These are phyloP conservation scores for Spergularia azorica DNA, from an alignment of 179 eudicot species.

Conservation along the genomic window DNA sequence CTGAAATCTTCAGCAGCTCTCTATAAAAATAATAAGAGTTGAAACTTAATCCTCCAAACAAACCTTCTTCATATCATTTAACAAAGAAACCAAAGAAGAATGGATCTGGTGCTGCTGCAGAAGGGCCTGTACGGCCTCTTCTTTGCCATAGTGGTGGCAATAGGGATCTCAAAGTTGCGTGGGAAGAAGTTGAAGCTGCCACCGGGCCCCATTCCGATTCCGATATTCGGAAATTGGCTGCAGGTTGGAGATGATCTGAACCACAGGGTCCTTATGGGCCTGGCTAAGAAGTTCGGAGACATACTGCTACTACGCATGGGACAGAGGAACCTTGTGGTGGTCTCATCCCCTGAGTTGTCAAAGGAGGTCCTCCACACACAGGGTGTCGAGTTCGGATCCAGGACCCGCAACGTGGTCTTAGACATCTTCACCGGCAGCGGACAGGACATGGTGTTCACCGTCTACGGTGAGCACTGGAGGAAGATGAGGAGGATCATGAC, in stretches of 20 bases:
- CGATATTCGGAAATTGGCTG: conserved; percentile 39
- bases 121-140: conserved; percentile 31
- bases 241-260: conserved; percentile 44
- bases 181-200: conserved; percentile 34
- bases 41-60: conserved; percentile 24
- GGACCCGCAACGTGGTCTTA: conserved; percentile 39
- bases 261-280: conserved; percentile 32
- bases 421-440: conserved; percentile 46
- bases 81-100: neutral
- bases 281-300: conserved; percentile 38
- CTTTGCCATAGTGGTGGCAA: conserved; percentile 21
- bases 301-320: conserved; percentile 33
- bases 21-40: no score
- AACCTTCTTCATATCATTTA: no score
- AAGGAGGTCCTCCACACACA: conserved; percentile 43
- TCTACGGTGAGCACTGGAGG: conserved; percentile 66
- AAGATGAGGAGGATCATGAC: conserved; percentile 68
- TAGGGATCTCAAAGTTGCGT: conserved; percentile 22
- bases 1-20: no score
- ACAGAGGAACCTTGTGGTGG: conserved; percentile 34
- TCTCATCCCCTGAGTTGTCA: conserved; percentile 39
- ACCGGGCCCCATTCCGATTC: conserved; percentile 36
- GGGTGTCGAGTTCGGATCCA: conserved; percentile 42
- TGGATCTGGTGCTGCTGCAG: conserved; percentile 36
- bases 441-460: conserved; percentile 67